Conservation (phyloP, 768 basidiomycete genomes). For the Lentinula aciculospora region DNA sequence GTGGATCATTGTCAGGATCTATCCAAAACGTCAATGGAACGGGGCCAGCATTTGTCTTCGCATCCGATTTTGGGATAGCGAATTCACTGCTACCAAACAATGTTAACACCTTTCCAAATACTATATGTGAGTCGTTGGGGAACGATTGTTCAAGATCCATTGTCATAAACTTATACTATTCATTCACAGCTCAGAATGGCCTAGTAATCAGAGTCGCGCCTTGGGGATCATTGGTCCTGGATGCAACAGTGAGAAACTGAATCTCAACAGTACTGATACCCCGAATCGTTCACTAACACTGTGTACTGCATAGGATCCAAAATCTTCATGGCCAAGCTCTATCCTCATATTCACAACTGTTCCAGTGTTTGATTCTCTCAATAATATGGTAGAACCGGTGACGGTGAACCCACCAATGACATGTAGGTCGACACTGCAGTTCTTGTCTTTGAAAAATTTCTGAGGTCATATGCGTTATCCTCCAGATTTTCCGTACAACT, state of each 20-base stretch:
- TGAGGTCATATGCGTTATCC: no score
- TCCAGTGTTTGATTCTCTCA: neutral
- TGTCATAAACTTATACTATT: neutral
- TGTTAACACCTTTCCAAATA: neutral
- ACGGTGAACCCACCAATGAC: neutral
- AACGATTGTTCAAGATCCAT: neutral
- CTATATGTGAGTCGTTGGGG: neutral
- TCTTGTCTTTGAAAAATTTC: no score
- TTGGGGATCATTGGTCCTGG: neutral
- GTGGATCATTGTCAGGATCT: neutral
- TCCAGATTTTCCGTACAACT: neutral
- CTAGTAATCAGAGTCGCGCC: neutral
- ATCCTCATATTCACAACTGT: constrained; percentile 2
- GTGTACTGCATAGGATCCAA: neutral
- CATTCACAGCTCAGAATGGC: neutral
- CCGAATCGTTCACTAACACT: no score
- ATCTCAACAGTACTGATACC: neutral
- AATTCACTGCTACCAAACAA: neutral
- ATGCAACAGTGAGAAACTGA: neutral
- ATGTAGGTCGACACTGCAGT: no score
- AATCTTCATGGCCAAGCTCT: neutral
- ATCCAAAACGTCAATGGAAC: neutral
- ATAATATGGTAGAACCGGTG: neutral
- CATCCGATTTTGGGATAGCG: neutral
- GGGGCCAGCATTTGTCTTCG: neutral